A percentile compares a stretch with the other conserved stretches of the same genome.
These are phyloP conservation scores for Penicillium samsonianum DNA, from an alignment of 495 filamentous ascomycete genomes.

Conservation along the genomic window DNA sequence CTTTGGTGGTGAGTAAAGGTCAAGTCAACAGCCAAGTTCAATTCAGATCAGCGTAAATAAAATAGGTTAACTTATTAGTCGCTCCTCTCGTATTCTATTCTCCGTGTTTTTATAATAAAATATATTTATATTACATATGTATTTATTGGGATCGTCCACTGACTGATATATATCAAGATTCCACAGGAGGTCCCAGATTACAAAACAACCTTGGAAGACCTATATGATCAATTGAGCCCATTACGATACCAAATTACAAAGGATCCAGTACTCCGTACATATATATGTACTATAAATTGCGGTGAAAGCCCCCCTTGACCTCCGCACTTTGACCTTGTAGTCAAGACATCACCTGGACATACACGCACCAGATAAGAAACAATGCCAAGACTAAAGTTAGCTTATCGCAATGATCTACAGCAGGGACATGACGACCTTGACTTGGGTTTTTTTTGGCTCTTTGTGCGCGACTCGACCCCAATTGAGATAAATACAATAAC, in stretches of 20 bases:
- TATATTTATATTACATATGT: background rate
- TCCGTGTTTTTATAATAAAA: background rate
- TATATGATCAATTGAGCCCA: background rate
- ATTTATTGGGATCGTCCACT: background rate
- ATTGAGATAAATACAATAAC: background rate
- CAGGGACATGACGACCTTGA: background rate
- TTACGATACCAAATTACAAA: background rate
- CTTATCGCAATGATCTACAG: constrained; percentile 4
- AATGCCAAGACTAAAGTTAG: constrained; percentile 3
- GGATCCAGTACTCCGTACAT: background rate
- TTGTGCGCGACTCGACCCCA: background rate
- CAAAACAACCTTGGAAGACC: background rate
- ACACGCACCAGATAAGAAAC: background rate
- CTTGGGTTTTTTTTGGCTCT: background rate
- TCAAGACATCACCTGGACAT: too few species aligned
- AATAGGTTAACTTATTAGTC: background rate
- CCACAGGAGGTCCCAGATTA: background rate
- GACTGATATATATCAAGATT: background rate
- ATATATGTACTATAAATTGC: background rate
- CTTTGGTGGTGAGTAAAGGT: background rate
- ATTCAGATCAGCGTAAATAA: background rate
- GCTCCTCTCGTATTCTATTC: background rate
- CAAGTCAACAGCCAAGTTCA: background rate
- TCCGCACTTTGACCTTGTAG: background rate
- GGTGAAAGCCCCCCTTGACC: background rate